Percentiles rank a stretch among this genome's conserved stretches.
Evolutionary conservation across 306 rosid genomes (phyloP).

Genomic region (Pyrus betulifolia): DNA sequence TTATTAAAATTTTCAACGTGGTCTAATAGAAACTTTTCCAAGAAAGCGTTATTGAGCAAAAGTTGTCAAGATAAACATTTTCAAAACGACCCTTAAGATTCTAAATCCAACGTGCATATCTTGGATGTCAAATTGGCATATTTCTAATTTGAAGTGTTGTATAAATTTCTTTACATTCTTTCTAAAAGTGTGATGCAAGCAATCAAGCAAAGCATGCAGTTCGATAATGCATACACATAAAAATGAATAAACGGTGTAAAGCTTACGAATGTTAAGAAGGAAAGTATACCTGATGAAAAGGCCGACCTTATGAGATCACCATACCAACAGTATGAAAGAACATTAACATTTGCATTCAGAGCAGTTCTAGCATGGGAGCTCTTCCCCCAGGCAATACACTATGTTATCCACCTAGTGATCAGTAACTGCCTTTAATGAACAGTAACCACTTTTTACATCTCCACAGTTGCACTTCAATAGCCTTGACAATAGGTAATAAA

Average conservation of each 20-base stretch:
- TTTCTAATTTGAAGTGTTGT: not conserved
- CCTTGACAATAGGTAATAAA: no score
- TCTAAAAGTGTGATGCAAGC: no score
- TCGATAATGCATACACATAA: not conserved
- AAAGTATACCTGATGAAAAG: constrained; percentile 69
- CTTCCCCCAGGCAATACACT: no score
- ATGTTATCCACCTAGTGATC: no score
- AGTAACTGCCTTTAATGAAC: no score
- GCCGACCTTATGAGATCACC: constrained; percentile 88
- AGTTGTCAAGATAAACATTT: no score
- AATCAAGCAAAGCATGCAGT: not conserved
- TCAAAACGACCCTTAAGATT: not conserved
- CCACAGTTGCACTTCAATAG: no score
- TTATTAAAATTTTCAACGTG: no score
- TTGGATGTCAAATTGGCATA: not conserved
- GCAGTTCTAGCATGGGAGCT: no score
- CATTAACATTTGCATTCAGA: constrained; percentile 48
- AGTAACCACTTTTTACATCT: no score
- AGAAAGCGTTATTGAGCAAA: not conserved
- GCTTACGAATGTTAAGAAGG: not conserved
- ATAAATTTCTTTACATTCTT: no score
- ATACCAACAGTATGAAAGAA: constrained; percentile 98
- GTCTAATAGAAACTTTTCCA: not conserved
- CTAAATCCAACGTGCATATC: not conserved
- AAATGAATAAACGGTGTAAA: not conserved